A percentile compares a stretch with the other conserved stretches of the same genome.
Conservation (phyloP, 2,329 filamentous ascomycete genomes). For the Beauveria asiatica region DNA sequence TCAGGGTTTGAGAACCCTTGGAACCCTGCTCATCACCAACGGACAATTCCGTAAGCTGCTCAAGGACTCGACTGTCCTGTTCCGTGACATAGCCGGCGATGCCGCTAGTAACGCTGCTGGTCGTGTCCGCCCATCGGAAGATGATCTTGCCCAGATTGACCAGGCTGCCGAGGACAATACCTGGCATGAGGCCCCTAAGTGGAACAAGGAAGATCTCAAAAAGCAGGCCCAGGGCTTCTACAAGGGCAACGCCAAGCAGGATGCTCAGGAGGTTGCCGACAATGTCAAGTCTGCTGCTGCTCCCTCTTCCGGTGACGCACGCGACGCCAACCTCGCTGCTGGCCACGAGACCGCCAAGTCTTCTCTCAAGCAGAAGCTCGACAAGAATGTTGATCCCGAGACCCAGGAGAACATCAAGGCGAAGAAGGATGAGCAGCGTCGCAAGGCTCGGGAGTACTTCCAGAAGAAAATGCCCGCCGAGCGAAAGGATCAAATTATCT, state of each 20-base stretch:
- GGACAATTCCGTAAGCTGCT: conserved; percentile 83
- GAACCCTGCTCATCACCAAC: conserved; percentile 85
- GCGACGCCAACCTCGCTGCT: conserved; percentile 42
- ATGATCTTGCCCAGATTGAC: conserved; percentile 70
- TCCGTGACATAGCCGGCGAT: conserved; percentile 88
- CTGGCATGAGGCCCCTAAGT: conserved; percentile 80
- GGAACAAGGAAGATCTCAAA: conserved; percentile 62
- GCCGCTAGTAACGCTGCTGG: conserved; percentile 71
- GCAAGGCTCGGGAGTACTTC: conserved; percentile 62
- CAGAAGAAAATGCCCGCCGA: conserved; percentile 83
- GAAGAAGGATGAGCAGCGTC: conserved; percentile 35
- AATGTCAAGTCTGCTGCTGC: conserved; percentile 49
- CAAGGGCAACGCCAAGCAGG: conserved; percentile 44
- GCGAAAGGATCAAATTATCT: conserved; percentile 85
- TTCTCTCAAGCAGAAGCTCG: conserved; percentile 47
- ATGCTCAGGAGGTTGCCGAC: conserved; percentile 51
- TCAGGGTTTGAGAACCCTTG: conserved; percentile 78
- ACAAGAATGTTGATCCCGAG: conserved; percentile 58
- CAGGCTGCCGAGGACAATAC: conserved; percentile 80
- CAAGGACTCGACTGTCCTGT: conserved; percentile 68
- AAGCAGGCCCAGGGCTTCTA: conserved; percentile 57
- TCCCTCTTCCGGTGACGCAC: conserved; percentile 35
- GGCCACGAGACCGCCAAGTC: conserved; percentile 27
- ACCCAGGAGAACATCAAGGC: conserved; percentile 41
- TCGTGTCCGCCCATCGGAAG: conserved; percentile 67